Percentiles rank a stretch among this genome's conserved stretches.
phyloP scores from a whole-genome alignment of 768 basidiomycete species.

The Tulasnella sp. region DNA sequence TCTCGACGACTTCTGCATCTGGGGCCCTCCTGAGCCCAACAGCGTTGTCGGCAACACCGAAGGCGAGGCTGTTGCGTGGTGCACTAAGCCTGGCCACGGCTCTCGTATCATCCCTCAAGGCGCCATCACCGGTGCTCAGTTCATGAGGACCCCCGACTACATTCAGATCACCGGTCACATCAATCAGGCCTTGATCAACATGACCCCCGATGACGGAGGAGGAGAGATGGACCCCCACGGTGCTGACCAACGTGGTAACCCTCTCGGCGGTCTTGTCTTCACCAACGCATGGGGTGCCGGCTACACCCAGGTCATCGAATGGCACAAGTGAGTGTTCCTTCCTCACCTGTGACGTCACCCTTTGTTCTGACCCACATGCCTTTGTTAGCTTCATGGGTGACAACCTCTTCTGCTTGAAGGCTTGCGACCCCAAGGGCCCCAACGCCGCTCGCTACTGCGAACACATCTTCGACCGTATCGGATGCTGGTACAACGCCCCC shows the following conservation, averaged over 20 bases:
- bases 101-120: slow-evolving; percentile 36
- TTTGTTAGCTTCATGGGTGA: slow-evolving; percentile 37
- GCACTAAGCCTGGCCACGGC: slow-evolving; percentile 34
- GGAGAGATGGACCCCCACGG: slow-evolving; percentile 37
- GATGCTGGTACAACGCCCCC: slow-evolving; percentile 34
- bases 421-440: slow-evolving; percentile 36
- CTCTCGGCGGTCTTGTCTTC: slow-evolving; percentile 34
- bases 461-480: slow-evolving; percentile 33
- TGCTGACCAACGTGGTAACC: slow-evolving; percentile 33
- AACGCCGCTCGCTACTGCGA: slow-evolving; percentile 31
- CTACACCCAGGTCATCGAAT: slow-evolving; percentile 32
- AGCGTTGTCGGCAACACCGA: slow-evolving; percentile 41
- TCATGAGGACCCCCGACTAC: slow-evolving; percentile 70
- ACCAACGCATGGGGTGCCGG: slow-evolving; percentile 31
- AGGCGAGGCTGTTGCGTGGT: slow-evolving; percentile 42
- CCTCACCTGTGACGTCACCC: neutral
- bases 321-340: slow-evolving; percentile 27
- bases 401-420: slow-evolving; percentile 39
- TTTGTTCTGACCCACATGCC: neutral
- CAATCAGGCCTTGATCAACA: slow-evolving; percentile 45
- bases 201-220: slow-evolving; percentile 41
- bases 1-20: slow-evolving; percentile 39
- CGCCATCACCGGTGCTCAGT: slow-evolving; percentile 62
- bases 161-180: slow-evolving; percentile 63
- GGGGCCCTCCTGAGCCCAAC: slow-evolving; percentile 32